Base-by-base conservation (phyloP, 2,329 filamentous ascomycete species). In the Corinectria fuckeliana region DNA sequence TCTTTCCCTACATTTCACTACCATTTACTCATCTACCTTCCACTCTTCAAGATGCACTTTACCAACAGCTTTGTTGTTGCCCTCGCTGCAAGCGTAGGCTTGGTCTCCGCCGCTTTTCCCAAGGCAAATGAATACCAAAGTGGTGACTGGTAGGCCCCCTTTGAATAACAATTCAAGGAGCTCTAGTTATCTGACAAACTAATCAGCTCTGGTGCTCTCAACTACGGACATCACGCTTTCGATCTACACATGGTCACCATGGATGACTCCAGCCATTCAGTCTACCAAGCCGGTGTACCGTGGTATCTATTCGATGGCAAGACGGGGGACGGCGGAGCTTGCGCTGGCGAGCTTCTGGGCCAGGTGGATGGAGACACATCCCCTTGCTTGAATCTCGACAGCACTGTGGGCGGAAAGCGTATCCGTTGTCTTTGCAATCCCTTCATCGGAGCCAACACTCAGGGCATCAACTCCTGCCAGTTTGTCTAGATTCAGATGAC, bases 241-340 rank as follows among this genome's bases (percentile, higher is more conserved):
- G 53, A 57, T 38, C 44, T 61, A 7, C 58, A 61, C 58, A 58
- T 57, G 54, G 54, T 61, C 7, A 61, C 58, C 23, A 61, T 61
- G 58, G 58, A 61, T n/a, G 58, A 61, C 54, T 32, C 53, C 26
- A 50, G 14, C 18, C 58, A 61, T 18, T 61, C 58, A 1, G 58
- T 61, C 4, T 61, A 61, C 26, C 58, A 61, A 26, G 58, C 58
- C 1, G 58, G 58, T 6, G 50, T 49, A 6, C 5, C 11, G 1
- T 61, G 58, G 58, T 61, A 58, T 4, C 34, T 61, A 2, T 61
- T 58, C 14, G 54, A 39, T 18, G 53, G 58, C 11, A 61, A 61
- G 53, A 50, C 49, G 3, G 34, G 28, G 23, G 44, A 61, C 18
- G 53, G 53, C 16, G 58, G 58, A 7, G 16, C 39, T 7, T 61